These are phyloP conservation scores for Dimargaris xerosporica DNA, from an alignment of 192 early-diverging fungal genomes.

Conservation along the genomic window DNA sequence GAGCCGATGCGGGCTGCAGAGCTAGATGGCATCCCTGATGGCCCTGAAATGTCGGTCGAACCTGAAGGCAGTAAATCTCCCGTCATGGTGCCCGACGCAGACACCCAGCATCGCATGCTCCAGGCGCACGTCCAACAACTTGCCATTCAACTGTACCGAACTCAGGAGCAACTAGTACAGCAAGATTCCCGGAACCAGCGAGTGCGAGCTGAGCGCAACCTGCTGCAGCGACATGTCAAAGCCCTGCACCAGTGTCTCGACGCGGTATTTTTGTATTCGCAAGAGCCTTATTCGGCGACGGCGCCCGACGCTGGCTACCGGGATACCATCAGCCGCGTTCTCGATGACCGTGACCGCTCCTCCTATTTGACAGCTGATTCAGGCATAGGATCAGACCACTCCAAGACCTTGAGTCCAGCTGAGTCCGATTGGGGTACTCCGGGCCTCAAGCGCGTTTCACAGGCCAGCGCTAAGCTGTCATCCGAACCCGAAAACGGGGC, in stretches of 20 bases:
- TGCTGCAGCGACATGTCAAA: background rate
- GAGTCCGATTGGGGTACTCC: slow-evolving; percentile 6
- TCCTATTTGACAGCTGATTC: slow-evolving; percentile 3
- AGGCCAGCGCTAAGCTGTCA: background rate
- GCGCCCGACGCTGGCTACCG: background rate
- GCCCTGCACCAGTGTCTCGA: slow-evolving; percentile 3
- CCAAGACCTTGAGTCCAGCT: background rate
- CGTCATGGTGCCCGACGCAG: background rate
- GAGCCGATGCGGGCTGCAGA: too few relatives aligned
- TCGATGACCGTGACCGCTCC: background rate
- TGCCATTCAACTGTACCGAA: slow-evolving; percentile 3
- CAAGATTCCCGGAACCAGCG: background rate
- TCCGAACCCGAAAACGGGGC: background rate
- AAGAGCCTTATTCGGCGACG: slow-evolving; percentile 1
- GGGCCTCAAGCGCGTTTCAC: background rate
- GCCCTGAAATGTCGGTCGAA: too few relatives aligned
- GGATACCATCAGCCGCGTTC: background rate
- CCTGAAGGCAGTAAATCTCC: background rate
- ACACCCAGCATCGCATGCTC: background rate
- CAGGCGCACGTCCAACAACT: slow-evolving; percentile 1
- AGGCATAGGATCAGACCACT: background rate
- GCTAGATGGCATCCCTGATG: too few relatives aligned
- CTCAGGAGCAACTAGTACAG: background rate
- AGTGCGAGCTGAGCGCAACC: background rate
- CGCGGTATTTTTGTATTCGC: slow-evolving; percentile 2